These are phyloP conservation scores for Skeletonema marinoi DNA, from an alignment of 108 stramenopile genomes.

Conservation along the genomic window DNA sequence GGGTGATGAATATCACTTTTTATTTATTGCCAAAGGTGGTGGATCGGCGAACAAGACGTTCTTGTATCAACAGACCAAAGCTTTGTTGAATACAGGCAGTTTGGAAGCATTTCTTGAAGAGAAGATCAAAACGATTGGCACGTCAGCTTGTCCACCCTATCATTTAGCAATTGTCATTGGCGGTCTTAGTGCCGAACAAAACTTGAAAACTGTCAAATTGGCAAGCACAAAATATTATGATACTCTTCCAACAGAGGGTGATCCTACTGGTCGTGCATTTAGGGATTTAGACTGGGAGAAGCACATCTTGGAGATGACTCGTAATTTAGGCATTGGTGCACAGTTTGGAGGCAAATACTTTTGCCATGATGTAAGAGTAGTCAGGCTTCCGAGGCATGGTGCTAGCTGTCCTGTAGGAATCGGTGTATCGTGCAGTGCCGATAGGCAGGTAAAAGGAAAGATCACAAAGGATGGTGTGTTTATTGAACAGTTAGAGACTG, in stretches of 20 bases:
- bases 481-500: conserved; percentile 89
- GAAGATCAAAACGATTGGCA: conserved; percentile 95
- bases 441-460: conserved; percentile 94
- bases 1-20: conserved; percentile 90
- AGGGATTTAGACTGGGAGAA: conserved; percentile 92
- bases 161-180: conserved; percentile 96
- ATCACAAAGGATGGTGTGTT: conserved; percentile 96
- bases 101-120: conserved; percentile 89
- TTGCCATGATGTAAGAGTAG: conserved; percentile 95
- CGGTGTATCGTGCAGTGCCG: conserved; percentile 96
- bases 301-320: conserved; percentile 89
- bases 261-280: conserved; percentile 88
- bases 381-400: conserved; percentile 94
- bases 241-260: conserved; percentile 89
- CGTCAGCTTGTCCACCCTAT: conserved; percentile 96
- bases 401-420: conserved; percentile 97
- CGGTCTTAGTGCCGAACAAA: conserved; percentile 91
- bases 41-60: conserved; percentile 98
- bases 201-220: conserved; percentile 94
- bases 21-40: conserved; percentile 97
- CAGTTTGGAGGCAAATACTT: conserved; percentile 98
- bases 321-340: conserved; percentile 93
- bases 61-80: conserved; percentile 96
- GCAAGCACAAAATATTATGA: conserved; percentile 94
- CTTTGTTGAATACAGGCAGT: conserved; percentile 86